These are phyloP conservation scores for Magnaporthiopsis rhizophila DNA, from an alignment of 2,329 filamentous ascomycete species.

Conservation along the genomic window DNA sequence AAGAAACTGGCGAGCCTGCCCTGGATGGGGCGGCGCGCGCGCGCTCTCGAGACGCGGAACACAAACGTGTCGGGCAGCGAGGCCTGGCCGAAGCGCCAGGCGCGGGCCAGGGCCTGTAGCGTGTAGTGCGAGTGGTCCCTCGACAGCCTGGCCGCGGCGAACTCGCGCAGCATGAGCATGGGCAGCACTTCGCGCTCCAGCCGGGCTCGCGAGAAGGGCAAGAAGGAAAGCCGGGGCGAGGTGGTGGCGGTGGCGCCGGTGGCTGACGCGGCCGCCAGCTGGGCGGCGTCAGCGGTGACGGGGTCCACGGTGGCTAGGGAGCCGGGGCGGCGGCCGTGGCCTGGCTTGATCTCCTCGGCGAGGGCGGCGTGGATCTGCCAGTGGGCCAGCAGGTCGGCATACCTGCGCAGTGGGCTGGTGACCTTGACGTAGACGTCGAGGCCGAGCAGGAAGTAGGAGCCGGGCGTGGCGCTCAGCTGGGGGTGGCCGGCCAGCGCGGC, in stretches of 20 bases:
- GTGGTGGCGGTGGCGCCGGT: background rate
- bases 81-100: slow-evolving; percentile 46
- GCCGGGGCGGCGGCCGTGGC: slow-evolving; percentile 19
- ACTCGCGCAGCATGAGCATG: slow-evolving; percentile 44
- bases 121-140: slow-evolving; percentile 39
- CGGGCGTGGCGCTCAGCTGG: slow-evolving; percentile 43
- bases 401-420: slow-evolving; percentile 60
- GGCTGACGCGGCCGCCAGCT: no score
- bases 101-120: slow-evolving; percentile 51
- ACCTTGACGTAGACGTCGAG: slow-evolving; percentile 53
- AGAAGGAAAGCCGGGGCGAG: slow-evolving; percentile 17
- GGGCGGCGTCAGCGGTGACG: background rate
- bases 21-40: slow-evolving; percentile 22
- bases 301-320: slow-evolving; percentile 26
- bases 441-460: slow-evolving; percentile 50
- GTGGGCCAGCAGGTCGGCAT: slow-evolving; percentile 53
- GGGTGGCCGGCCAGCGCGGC: slow-evolving; percentile 39
- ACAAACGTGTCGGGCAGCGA: slow-evolving; percentile 38
- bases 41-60: slow-evolving; percentile 35
- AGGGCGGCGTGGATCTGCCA: slow-evolving; percentile 59
- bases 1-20: slow-evolving; percentile 43
- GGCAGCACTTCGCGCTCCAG: slow-evolving; percentile 39
- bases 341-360: slow-evolving; percentile 29
- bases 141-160: slow-evolving; percentile 31
- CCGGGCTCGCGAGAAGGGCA: slow-evolving; percentile 35